These are phyloP conservation scores for Sphenostylis stenocarpa DNA, from an alignment of 306 rosid genomes.

Conservation along the genomic window DNA sequence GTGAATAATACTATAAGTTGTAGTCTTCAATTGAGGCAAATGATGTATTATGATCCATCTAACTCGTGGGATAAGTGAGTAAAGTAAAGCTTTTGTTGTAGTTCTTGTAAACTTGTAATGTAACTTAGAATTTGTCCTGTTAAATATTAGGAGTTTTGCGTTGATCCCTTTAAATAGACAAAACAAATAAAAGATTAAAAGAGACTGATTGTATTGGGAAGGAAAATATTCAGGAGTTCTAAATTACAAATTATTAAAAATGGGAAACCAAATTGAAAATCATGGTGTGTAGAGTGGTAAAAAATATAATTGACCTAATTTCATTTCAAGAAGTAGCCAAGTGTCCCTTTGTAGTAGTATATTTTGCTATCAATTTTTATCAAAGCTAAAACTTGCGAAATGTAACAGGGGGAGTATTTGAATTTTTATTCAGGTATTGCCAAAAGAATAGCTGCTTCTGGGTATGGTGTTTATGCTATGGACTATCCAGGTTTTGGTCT, in stretches of 20 bases:
- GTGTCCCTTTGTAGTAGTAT: not conserved
- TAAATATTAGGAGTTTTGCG: not conserved
- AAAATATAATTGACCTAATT: not conserved
- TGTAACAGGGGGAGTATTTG: not conserved
- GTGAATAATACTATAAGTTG: too few species aligned
- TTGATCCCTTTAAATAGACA: not conserved
- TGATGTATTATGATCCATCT: too few species aligned
- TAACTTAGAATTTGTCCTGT: not conserved
- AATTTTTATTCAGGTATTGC: slow-evolving; percentile 66
- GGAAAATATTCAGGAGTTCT: not conserved
- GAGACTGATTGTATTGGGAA: not conserved
- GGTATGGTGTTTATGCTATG: slow-evolving; percentile 78
- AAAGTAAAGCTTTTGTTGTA: not conserved
- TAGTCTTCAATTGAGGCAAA: not conserved
- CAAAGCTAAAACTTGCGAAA: not conserved
- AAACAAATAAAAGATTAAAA: not conserved
- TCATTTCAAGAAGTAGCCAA: not conserved
- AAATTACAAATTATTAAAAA: not conserved
- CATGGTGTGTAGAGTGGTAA: not conserved
- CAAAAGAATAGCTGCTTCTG: slow-evolving; percentile 69
- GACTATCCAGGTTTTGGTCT: slow-evolving; percentile 93
- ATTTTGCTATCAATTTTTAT: not conserved
- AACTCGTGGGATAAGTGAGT: not conserved
- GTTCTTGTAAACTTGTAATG: not conserved
- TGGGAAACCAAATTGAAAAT: not conserved